phyloP scores from a whole-genome alignment of 371 early-diverging fungal species.

The Mucor indicus region DNA sequence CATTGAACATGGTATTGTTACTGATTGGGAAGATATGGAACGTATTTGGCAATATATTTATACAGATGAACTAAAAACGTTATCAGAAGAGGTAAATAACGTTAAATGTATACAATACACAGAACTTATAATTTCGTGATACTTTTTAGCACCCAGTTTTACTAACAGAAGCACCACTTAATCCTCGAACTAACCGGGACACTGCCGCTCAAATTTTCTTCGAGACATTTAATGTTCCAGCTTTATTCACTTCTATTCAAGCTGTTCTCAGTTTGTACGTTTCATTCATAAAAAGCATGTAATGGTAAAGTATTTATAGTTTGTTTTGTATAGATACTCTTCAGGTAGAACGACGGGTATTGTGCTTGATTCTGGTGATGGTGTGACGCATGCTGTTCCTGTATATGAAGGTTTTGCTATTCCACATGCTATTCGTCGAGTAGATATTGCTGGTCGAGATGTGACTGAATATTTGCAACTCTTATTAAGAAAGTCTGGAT shows the following conservation, averaged over 20 bases:
- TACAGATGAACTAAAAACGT: constrained; percentile 87
- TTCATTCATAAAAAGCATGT: background rate
- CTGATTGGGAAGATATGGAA: constrained; percentile 98
- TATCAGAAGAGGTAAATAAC: constrained; percentile 84
- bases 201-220: constrained; percentile 93
- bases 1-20: constrained; percentile 94
- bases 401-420: constrained; percentile 96
- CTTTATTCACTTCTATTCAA: constrained; percentile 92
- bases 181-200: constrained; percentile 88
- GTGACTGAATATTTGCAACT: constrained; percentile 88
- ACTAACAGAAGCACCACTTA: constrained; percentile 93
- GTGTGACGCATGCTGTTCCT: constrained; percentile 93
- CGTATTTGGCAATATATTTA: constrained; percentile 95
- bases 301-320: no score
- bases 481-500: constrained; percentile 84
- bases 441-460: constrained; percentile 93
- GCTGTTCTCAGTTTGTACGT: constrained; percentile 88
- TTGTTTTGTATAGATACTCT: constrained; percentile 59
- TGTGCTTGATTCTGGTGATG: constrained; percentile 87
- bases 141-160: constrained; percentile 88
- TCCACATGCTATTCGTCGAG: constrained; percentile 87
- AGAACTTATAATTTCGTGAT: no score
- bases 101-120: no score
- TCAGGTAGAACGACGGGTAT: constrained; percentile 96
- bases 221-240: constrained; percentile 97